These are phyloP conservation scores for Nicotiana attenuata DNA, from an alignment of 257 asterid genomes.

Conservation along the genomic window DNA sequence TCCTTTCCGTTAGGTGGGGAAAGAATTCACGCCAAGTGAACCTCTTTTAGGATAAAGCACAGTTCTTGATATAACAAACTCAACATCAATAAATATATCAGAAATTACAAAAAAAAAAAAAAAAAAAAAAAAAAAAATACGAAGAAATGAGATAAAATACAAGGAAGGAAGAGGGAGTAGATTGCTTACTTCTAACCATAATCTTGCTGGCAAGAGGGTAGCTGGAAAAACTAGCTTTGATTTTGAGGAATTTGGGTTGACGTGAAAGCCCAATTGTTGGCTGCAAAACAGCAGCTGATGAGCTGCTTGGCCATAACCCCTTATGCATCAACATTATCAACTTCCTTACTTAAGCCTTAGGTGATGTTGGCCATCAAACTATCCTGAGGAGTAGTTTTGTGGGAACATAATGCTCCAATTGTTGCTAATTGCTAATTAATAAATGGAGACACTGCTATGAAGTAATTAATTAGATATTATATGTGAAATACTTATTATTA, in stretches of 20 bases:
- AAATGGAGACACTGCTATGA: no score
- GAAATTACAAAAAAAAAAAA: no score
- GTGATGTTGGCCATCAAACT: not conserved
- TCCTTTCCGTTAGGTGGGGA: not conserved
- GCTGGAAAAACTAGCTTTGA: conserved; percentile 25
- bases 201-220: conserved; percentile 67
- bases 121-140: no score
- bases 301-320: not conserved
- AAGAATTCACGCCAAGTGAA: not conserved
- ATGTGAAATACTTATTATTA: no score
- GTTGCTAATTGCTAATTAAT: no score
- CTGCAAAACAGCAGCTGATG: conserved; percentile 2
- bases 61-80: not conserved
- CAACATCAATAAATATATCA: no score
- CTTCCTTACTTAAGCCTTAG: not conserved
- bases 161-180: not conserved
- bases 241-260: conserved; percentile 9
- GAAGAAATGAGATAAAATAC: not conserved
- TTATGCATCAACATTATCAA: not conserved
- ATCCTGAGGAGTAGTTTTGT: no score
- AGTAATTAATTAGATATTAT: no score
- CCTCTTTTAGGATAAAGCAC: not conserved
- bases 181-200: conserved; percentile 45
- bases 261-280: not conserved
- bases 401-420: no score